Conservation (phyloP, 192 early-diverging fungal species). For the Umbelopsis sp. region DNA sequence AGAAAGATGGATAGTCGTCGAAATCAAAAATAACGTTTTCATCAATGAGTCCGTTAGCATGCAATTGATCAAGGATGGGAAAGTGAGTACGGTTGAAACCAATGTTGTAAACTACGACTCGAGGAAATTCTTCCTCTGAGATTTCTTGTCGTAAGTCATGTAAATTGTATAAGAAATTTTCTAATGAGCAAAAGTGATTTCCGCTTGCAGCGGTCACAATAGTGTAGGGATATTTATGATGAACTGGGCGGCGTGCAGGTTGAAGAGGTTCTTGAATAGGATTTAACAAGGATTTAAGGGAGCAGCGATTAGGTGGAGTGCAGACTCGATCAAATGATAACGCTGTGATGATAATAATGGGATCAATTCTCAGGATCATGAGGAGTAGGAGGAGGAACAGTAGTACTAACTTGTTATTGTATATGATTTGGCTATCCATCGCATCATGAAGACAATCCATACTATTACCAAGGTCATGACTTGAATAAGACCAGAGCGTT, state of each 20-base stretch:
- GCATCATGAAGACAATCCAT: background rate
- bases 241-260: background rate
- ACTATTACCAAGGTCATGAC: conserved; percentile 1
- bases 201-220: conserved; percentile 56
- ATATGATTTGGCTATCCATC: conserved; percentile 1
- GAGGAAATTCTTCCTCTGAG: conserved; percentile 34
- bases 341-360: no score
- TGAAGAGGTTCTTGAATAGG: conserved; percentile 5
- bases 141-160: conserved; percentile 36
- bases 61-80: conserved; percentile 43
- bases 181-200: conserved; percentile 56
- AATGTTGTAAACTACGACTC: conserved; percentile 53
- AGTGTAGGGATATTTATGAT: conserved; percentile 33
- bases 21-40: conserved; percentile 50
- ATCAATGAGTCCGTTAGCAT: conserved; percentile 42
- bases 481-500: conserved; percentile 3
- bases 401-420: background rate
- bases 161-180: conserved; percentile 49
- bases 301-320: background rate
- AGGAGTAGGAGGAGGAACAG: background rate
- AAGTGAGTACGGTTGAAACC: conserved; percentile 48
- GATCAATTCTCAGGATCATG: background rate
- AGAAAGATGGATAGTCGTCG: conserved; percentile 47
- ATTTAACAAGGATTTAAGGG: background rate
- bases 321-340: background rate